Percentiles rank a stretch among this genome's conserved stretches.
Conservation (phyloP, 306 rosid genomes). For the Medicago arabica region DNA sequence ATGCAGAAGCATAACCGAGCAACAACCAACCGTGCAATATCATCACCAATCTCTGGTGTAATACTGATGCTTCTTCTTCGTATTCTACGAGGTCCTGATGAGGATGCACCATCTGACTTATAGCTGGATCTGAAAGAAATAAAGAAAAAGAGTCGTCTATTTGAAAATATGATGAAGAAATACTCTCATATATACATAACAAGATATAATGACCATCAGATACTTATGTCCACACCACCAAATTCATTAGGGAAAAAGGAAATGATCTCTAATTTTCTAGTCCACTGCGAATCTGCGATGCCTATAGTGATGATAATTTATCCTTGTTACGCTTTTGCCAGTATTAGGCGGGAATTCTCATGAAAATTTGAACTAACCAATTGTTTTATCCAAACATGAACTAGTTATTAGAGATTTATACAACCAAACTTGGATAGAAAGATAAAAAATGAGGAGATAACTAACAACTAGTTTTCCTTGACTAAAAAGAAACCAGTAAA, state of each 20-base stretch:
- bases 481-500: not conserved
- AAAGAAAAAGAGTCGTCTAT: constrained; percentile 17
- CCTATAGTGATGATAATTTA: constrained; percentile 24
- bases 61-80: constrained; percentile 94
- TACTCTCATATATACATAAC: constrained; percentile 1
- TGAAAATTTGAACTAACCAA: constrained; percentile 21
- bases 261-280: constrained; percentile 18
- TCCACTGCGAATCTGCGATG: not conserved
- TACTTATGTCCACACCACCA: constrained; percentile 18
- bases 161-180: constrained; percentile 26
- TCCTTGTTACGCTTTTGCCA: not conserved
- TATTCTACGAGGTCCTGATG: constrained; percentile 78
- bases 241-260: constrained; percentile 8
- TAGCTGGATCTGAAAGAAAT: constrained; percentile 50
- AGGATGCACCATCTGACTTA: constrained; percentile 88
- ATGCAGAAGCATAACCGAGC: constrained; percentile 38
- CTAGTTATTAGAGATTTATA: constrained; percentile 17
- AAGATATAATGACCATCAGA: constrained; percentile 17
- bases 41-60: constrained; percentile 98
- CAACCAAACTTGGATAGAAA: constrained; percentile 23
- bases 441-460: constrained; percentile 13
- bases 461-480: constrained; percentile 23
- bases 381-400: constrained; percentile 24
- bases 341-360: constrained; percentile 5
- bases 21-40: constrained; percentile 83